phyloP scores from a whole-genome alignment of 306 rosid genomes.

The Quercus gilva region DNA sequence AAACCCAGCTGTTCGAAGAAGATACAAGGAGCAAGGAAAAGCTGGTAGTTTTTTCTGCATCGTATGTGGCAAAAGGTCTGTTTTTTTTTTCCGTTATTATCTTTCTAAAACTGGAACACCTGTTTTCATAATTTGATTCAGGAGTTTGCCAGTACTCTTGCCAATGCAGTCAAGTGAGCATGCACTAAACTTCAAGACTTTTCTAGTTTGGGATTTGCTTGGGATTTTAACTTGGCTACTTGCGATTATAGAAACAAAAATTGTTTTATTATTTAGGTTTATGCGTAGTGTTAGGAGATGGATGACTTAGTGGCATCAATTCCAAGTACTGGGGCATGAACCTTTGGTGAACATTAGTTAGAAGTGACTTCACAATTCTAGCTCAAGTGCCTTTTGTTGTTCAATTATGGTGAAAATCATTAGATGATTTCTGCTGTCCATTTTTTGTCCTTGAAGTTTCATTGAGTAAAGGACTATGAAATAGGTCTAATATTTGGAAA shows the following conservation, averaged over 20 bases:
- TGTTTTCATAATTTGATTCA: slow-evolving; percentile 40
- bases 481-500: background rate
- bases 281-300: background rate
- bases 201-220: slow-evolving; percentile 15
- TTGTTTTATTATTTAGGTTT: background rate
- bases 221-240: background rate
- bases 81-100: slow-evolving; percentile 56
- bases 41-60: slow-evolving; percentile 91
- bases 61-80: slow-evolving; percentile 94
- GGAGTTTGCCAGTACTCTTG: slow-evolving; percentile 38
- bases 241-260: background rate
- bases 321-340: background rate
- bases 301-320: background rate
- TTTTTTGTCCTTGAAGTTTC: background rate
- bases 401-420: background rate
- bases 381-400: background rate
- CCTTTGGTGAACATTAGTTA: background rate
- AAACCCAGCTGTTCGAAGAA: slow-evolving; percentile 52
- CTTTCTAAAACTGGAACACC: slow-evolving; percentile 41
- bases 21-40: slow-evolving; percentile 85
- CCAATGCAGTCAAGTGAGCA: slow-evolving; percentile 30
- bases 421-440: background rate
- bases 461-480: background rate
- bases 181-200: slow-evolving; percentile 31
- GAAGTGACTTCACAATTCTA: background rate